These are phyloP conservation scores for Cordyceps fumosorosea DNA, from an alignment of 2,329 filamentous ascomycete species.

Conservation along the genomic window DNA sequence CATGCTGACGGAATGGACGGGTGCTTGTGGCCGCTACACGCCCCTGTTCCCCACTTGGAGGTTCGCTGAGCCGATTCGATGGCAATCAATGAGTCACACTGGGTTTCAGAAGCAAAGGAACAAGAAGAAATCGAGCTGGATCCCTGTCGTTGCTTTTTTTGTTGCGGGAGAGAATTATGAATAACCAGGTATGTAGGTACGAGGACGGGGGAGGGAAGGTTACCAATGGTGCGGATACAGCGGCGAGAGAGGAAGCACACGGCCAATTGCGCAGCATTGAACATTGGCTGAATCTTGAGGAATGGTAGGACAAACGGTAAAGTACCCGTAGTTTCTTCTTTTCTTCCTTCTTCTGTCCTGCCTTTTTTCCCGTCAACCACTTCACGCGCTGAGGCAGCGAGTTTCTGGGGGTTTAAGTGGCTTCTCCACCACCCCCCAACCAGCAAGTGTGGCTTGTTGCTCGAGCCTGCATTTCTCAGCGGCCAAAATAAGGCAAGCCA, in stretches of 20 bases:
- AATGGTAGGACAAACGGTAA: too few species aligned
- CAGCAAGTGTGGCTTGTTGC: neutral
- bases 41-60: neutral
- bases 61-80: constrained; percentile 6
- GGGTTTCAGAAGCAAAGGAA: constrained; percentile 1
- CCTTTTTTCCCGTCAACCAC: neutral
- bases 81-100: constrained; percentile 12
- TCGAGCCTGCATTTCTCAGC: constrained; percentile 7
- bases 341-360: too few species aligned
- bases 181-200: neutral
- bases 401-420: constrained; percentile 12
- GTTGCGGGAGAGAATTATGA: neutral
- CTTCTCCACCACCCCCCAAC: neutral
- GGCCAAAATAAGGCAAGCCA: neutral
- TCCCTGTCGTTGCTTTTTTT: neutral
- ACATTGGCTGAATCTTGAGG: too few species aligned
- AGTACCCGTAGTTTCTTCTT: too few species aligned
- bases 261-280: neutral
- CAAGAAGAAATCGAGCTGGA: neutral
- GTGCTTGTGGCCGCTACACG: neutral
- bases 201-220: neutral
- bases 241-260: neutral
- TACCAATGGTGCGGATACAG: neutral
- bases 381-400: constrained; percentile 11
- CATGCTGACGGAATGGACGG: constrained; percentile 4